Conservation (phyloP, 148 eudicot genomes). For the Limonium bicolor region DNA sequence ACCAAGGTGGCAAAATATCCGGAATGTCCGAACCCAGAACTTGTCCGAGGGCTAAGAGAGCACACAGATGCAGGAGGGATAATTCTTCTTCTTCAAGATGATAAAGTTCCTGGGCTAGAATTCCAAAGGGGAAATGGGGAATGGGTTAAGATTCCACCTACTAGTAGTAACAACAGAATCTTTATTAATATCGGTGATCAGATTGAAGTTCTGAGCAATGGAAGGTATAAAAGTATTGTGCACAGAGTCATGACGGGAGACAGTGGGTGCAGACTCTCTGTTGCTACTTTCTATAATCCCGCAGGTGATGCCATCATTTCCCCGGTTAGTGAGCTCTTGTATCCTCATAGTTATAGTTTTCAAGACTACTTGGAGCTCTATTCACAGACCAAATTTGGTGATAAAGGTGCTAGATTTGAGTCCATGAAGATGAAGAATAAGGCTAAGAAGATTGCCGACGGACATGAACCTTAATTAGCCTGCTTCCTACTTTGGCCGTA, state of each 20-base stretch:
- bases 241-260: slow-evolving; percentile 57
- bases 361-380: slow-evolving; percentile 52
- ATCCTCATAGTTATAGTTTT: slow-evolving; percentile 31
- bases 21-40: slow-evolving; percentile 73
- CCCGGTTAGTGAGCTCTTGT: slow-evolving; percentile 32
- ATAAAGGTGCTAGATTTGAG: slow-evolving; percentile 46
- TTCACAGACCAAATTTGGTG: slow-evolving; percentile 41
- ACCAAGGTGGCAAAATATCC: slow-evolving; percentile 80
- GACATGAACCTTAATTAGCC: too few relatives aligned
- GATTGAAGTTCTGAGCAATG: slow-evolving; percentile 72
- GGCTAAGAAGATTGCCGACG: too few relatives aligned
- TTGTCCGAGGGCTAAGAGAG: slow-evolving; percentile 72
- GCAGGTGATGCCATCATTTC: slow-evolving; percentile 47
- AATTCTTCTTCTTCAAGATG: slow-evolving; percentile 72
- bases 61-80: slow-evolving; percentile 93
- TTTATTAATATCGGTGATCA: slow-evolving; percentile 82
- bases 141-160: slow-evolving; percentile 81
- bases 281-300: slow-evolving; percentile 78
- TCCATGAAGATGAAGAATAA: slow-evolving; percentile 39
- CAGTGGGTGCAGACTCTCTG: slow-evolving; percentile 46
- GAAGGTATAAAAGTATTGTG: slow-evolving; percentile 46
- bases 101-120: slow-evolving; percentile 72
- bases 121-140: slow-evolving; percentile 67
- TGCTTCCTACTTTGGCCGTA: too few relatives aligned
- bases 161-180: slow-evolving; percentile 66